phyloP scores from a whole-genome alignment of 75 land plant genomes.

The Cupressus sempervirens region DNA sequence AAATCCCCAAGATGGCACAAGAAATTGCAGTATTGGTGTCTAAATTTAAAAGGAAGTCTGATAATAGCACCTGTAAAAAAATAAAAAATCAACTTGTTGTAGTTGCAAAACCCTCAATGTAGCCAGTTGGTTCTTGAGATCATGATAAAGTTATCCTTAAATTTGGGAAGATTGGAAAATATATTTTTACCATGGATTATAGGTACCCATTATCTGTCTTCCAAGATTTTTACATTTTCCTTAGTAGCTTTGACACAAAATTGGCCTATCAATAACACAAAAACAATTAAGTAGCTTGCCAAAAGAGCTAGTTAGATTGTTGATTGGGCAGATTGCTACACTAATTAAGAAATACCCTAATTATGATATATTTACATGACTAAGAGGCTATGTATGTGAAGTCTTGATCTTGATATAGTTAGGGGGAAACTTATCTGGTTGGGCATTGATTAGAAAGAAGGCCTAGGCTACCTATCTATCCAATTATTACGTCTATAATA shows the following conservation, averaged over 20 bases:
- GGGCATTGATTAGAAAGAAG: too few relatives aligned
- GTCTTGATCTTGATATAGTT: background rate
- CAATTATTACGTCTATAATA: too few relatives aligned
- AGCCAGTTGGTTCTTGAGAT: conserved; percentile 18
- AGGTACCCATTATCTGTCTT: conserved; percentile 51
- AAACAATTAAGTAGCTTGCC: background rate
- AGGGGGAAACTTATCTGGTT: too few relatives aligned
- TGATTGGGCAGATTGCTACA: background rate
- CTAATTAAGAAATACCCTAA: background rate
- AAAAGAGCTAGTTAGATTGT: background rate
- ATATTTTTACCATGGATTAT: conserved; percentile 53
- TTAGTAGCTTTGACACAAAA: conserved; percentile 18
- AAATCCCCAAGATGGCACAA: too few relatives aligned
- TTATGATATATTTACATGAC: background rate
- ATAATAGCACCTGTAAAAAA: conserved; percentile 74
- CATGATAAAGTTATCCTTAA: conserved; percentile 43
- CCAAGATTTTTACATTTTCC: conserved; percentile 45
- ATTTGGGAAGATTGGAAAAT: conserved; percentile 48
- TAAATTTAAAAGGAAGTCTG: conserved; percentile 40
- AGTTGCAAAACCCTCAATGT: conserved; percentile 24
- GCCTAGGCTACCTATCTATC: too few relatives aligned
- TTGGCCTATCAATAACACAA: conserved; percentile 35
- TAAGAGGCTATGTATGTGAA: background rate
- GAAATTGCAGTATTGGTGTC: too few relatives aligned
- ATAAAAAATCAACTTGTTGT: conserved; percentile 70